Evolutionary conservation across 805 yeast genomes (phyloP).

Genomic region (Nakazawaea wyomingensis): DNA sequence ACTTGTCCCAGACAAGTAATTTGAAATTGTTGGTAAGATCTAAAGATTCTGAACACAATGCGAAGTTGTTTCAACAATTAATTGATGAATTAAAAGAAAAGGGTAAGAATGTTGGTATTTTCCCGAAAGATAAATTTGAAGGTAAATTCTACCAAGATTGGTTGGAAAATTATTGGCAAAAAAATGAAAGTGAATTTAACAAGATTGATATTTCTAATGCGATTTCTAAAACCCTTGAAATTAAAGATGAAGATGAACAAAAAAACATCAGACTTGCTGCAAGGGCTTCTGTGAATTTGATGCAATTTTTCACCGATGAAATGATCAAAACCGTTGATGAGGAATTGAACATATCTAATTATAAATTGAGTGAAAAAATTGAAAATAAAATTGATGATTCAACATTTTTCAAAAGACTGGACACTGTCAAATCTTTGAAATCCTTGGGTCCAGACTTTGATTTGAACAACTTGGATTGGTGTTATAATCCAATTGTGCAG

Average conservation of each 20-base stretch:
- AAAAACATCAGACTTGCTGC: slow-evolving; percentile 63
- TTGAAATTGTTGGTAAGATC: slow-evolving; percentile 64
- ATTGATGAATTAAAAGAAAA: slow-evolving; percentile 38
- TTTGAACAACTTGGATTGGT: slow-evolving; percentile 80
- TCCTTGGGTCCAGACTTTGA: slow-evolving; percentile 68
- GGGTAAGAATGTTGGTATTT: slow-evolving; percentile 53
- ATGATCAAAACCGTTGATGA: slow-evolving; percentile 86
- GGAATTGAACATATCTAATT: slow-evolving; percentile 69
- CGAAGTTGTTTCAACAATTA: slow-evolving; percentile 56
- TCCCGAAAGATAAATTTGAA: slow-evolving; percentile 69
- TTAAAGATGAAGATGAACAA: slow-evolving; percentile 77
- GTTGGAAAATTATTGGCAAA: slow-evolving; percentile 37
- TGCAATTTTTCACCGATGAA: slow-evolving; percentile 80
- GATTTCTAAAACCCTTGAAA: slow-evolving; percentile 56
- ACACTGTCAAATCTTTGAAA: slow-evolving; percentile 41
- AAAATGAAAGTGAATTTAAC: slow-evolving; percentile 31
- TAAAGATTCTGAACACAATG: slow-evolving; percentile 76
- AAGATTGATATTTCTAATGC: slow-evolving; percentile 50
- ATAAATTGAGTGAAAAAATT: slow-evolving; percentile 65
- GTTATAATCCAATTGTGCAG: slow-evolving; percentile 86
- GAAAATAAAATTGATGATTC: slow-evolving; percentile 78
- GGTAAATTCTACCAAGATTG: slow-evolving; percentile 87
- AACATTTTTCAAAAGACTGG: slow-evolving; percentile 55
- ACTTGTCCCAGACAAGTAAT: slow-evolving; percentile 37
- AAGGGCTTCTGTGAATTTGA: slow-evolving; percentile 69